Conservation (phyloP, 1,284 basidiomycete species). For the Apiotrichum porosum region DNA sequence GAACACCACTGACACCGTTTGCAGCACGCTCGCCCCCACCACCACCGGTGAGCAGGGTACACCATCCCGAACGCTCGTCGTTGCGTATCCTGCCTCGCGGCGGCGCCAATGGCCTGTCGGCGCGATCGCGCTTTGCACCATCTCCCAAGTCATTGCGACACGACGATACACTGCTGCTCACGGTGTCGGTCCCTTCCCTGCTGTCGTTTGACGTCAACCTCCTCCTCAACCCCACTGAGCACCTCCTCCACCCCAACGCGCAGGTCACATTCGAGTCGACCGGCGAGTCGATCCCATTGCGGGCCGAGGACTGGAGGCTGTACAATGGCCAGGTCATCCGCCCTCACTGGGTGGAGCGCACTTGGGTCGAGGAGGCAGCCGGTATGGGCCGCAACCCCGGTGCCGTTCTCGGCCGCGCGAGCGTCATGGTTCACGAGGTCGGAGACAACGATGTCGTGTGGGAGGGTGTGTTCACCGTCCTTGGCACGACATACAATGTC, state of each 20-base stretch:
- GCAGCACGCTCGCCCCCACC: conserved; percentile 39
- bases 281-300: conserved; percentile 16
- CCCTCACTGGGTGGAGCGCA: conserved; percentile 51
- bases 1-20: too few species aligned
- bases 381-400: conserved; percentile 21
- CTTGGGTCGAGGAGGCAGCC: conserved; percentile 28
- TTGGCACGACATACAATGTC: conserved; percentile 68
- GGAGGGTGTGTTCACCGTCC: conserved; percentile 69
- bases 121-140: conserved; percentile 19
- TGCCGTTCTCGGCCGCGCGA: conserved; percentile 61
- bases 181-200: conserved; percentile 28
- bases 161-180: conserved; percentile 39
- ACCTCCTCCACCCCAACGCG: conserved; percentile 71
- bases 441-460: conserved; percentile 56
- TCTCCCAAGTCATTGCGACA: conserved; percentile 28
- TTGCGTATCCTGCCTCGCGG: conserved; percentile 58
- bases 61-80: conserved; percentile 26
- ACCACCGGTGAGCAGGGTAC: conserved; percentile 36
- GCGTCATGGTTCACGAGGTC: conserved; percentile 64
- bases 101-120: conserved; percentile 5
- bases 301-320: conserved; percentile 46
- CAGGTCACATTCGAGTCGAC: conserved; percentile 50
- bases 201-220: conserved; percentile 28
- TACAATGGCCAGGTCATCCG: conserved; percentile 68
- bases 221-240: conserved; percentile 66